phyloP scores from a whole-genome alignment of 2,329 filamentous ascomycete genomes.

The Ceratocystis lukuohia region DNA sequence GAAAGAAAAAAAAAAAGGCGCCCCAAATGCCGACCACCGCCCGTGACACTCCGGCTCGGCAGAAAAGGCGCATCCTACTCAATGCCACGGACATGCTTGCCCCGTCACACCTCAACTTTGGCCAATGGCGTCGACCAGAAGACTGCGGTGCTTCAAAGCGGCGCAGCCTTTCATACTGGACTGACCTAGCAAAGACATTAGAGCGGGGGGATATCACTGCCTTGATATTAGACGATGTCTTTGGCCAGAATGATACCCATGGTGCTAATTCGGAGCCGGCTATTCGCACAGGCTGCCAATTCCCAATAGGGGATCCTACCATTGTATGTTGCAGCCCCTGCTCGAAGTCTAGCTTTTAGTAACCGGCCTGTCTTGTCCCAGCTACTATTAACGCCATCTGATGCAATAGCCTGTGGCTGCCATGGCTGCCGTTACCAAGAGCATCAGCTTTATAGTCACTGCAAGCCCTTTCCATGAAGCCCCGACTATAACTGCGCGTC shows the following conservation, averaged over 20 bases:
- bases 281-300: constrained; percentile 50
- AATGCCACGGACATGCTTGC: constrained; percentile 57
- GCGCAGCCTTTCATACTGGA: constrained; percentile 47
- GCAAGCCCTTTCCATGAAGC: constrained; percentile 56
- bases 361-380: background rate
- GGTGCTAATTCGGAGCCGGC: constrained; percentile 43
- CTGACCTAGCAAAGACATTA: constrained; percentile 47
- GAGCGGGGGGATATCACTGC: constrained; percentile 51
- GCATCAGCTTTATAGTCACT: constrained; percentile 55
- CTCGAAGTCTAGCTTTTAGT: background rate
- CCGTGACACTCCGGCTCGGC: background rate
- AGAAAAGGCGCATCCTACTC: constrained; percentile 34
- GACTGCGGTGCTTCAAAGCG: constrained; percentile 47
- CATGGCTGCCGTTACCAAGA: constrained; percentile 54
- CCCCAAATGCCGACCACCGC: background rate
- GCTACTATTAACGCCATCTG: background rate
- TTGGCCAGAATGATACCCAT: constrained; percentile 58
- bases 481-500: constrained; percentile 51
- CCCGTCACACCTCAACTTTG: constrained; percentile 49
- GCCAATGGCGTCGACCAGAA: constrained; percentile 52
- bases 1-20: background rate
- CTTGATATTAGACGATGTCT: constrained; percentile 52
- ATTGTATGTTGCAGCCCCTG: constrained; percentile 13
- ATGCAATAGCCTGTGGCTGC: constrained; percentile 42
- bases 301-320: constrained; percentile 57